Evolutionary conservation across 2,329 filamentous ascomycete genomes (phyloP).

Genomic region (Cercospora zeina): DNA sequence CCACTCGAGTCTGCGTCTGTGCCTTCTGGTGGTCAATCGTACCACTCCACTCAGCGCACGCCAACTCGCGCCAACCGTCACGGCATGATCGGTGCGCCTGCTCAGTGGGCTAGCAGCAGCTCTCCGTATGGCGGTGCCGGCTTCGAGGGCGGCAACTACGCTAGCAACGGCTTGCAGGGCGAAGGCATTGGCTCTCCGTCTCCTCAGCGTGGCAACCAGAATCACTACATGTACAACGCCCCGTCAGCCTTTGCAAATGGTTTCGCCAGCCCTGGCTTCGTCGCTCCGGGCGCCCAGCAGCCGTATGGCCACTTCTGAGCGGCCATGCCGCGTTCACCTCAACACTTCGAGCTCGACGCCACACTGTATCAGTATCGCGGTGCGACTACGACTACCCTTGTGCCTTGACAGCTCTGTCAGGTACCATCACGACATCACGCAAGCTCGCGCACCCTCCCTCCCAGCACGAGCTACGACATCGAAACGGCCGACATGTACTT

Average conservation of each 20-base stretch:
- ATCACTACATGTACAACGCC: slow-evolving; percentile 29
- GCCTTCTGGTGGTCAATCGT: slow-evolving; percentile 16
- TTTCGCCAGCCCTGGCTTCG: slow-evolving; percentile 29
- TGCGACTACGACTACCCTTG: slow-evolving; percentile 14
- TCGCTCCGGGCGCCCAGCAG: slow-evolving; percentile 26
- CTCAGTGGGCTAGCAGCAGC: slow-evolving; percentile 28
- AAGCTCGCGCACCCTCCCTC: slow-evolving; percentile 13
- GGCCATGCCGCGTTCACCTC: neutral
- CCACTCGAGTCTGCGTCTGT: slow-evolving; percentile 25
- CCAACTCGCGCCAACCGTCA: slow-evolving; percentile 34
- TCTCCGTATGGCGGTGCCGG: slow-evolving; percentile 16
- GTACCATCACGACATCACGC: slow-evolving; percentile 25
- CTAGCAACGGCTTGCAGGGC: slow-evolving; percentile 21
- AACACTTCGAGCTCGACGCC: slow-evolving; percentile 11
- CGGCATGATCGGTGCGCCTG: slow-evolving; percentile 35
- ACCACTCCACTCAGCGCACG: slow-evolving; percentile 20
- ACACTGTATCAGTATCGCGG: slow-evolving; percentile 28
- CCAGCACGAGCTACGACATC: slow-evolving; percentile 28
- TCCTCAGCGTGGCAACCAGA: slow-evolving; percentile 36
- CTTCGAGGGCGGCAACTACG: slow-evolving; percentile 24
- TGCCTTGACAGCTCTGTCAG: slow-evolving; percentile 19
- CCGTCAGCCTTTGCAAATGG: slow-evolving; percentile 28
- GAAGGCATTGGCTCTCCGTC: slow-evolving; percentile 34
- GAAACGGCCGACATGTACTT: slow-evolving; percentile 27
- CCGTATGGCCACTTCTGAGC: slow-evolving; percentile 35